Percentiles rank a stretch among this genome's conserved stretches.
phyloP scores from a whole-genome alignment of 139 green algal genomes.

The Chlamydomonas schloesseri region DNA sequence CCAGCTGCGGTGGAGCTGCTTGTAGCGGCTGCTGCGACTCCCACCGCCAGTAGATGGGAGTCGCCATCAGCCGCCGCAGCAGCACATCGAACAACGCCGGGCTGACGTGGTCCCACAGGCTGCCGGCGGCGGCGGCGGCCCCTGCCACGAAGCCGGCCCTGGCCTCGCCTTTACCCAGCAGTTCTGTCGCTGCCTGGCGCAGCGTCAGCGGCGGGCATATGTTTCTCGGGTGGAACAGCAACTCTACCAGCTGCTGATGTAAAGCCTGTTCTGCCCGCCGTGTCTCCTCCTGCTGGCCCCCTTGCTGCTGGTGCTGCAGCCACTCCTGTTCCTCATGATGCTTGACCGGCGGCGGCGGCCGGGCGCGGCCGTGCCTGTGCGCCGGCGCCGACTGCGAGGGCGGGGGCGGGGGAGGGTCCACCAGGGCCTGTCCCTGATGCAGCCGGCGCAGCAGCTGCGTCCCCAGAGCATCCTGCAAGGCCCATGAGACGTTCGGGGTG shows the following conservation, averaged over 20 bases:
- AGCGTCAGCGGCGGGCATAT: not conserved
- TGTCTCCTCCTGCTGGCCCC: not conserved
- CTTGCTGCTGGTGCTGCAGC: not conserved
- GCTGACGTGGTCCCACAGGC: not conserved
- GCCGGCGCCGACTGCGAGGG: too few species aligned
- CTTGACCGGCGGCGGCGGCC: too few species aligned
- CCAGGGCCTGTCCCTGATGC: too few species aligned
- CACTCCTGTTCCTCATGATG: not conserved
- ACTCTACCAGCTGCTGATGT: not conserved
- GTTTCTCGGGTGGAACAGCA: slow-evolving; percentile 23
- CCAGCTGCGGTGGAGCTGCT: not conserved
- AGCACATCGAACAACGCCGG: not conserved
- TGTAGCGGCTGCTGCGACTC: not conserved
- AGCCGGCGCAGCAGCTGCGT: not conserved
- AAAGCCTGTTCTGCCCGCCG: too few species aligned
- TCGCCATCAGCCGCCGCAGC: slow-evolving; percentile 15
- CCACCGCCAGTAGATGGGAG: not conserved
- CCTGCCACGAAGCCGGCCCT: not conserved
- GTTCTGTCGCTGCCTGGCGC: not conserved
- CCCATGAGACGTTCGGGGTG: too few species aligned
- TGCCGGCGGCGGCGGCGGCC: not conserved
- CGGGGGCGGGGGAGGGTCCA: too few species aligned
- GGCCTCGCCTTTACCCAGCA: not conserved
- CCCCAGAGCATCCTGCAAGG: slow-evolving; percentile 13
- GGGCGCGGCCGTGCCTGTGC: too few species aligned